Base-by-base conservation (phyloP, 1,284 basidiomycete species). In the Clitocybe nebularis region DNA sequence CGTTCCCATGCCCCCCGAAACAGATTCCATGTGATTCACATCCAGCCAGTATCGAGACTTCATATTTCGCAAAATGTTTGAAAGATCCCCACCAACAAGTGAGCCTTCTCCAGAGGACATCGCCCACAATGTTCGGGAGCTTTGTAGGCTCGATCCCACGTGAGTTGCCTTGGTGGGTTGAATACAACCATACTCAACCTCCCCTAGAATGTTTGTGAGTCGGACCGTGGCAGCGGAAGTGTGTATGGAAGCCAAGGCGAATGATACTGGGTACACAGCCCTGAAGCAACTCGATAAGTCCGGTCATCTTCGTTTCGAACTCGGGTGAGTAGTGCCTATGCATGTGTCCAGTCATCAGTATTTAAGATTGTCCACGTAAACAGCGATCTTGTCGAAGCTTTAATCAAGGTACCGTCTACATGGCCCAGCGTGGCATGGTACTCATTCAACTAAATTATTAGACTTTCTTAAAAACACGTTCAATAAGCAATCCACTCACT, bases 31-130 rank as follows among this genome's bases (percentile, higher is more conserved):
- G 17, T 24, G 0, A 25, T 19, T 30, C 23, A 21, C 28, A 34
- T 43, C 19, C 17, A 41, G 47, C 19, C 50, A 87, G 84, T 85
- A 88, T 57, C 82, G 84, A 36, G 80, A 88, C 57, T 88, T 86
- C 52, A 77, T 88, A 8, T 87, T 87, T 57, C 81, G 84, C 41
- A 85, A 85, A 60, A 86, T 88, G 76, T 87, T 88, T 51, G 84
- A 86, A 61, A 75, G 77, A 45, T 69, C 74, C 29, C 57, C 72
- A 11, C 60, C 69, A 5, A 61, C 71, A 26, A 72, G 68, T 43
- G 75, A 77, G 25, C 68, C 69, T 32, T 69, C 72, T 36, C 64
- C 72, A n/a, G 71, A 79, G 37, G 79, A 84, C 45, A 81, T 87
- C 43, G 71, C 77, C 10, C 64, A 69, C 19, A 84, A 85, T 54